Percentiles rank a stretch among this genome's conserved stretches.
Evolutionary conservation across 345 rosid genomes (phyloP).

Genomic region (Schrenkiella parvula): DNA sequence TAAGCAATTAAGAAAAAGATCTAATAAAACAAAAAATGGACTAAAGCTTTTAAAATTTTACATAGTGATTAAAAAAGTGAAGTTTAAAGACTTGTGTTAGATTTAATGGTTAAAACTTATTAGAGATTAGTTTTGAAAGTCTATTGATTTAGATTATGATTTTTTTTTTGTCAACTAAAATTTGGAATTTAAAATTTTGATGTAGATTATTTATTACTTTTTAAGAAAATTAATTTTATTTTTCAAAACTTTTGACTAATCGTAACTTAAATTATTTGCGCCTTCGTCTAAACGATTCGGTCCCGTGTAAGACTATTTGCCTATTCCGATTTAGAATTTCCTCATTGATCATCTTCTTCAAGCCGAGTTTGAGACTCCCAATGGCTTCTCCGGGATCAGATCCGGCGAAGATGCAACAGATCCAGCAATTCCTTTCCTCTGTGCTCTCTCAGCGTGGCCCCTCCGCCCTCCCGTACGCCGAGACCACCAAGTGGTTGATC

Average conservation of each 20-base stretch:
- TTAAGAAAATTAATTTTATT: too few relatives aligned
- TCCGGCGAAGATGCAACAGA: slow-evolving; percentile 47
- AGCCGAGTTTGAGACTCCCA: not conserved
- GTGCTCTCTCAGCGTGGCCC: slow-evolving; percentile 89
- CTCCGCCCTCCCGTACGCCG: slow-evolving; percentile 67
- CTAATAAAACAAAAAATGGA: too few relatives aligned
- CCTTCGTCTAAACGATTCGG: not conserved
- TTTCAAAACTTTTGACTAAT: not conserved
- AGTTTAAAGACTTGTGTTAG: too few relatives aligned
- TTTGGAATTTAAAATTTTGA: too few relatives aligned
- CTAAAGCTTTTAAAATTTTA: too few relatives aligned
- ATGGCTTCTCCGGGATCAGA: slow-evolving; percentile 35
- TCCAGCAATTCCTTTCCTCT: slow-evolving; percentile 72
- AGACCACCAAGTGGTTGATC: slow-evolving; percentile 78
- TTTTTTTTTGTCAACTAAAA: too few relatives aligned
- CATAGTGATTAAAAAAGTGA: too few relatives aligned
- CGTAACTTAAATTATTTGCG: not conserved
- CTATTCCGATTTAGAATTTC: not conserved
- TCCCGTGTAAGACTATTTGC: not conserved
- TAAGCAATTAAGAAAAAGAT: too few relatives aligned
- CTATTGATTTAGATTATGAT: too few relatives aligned
- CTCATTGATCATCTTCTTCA: not conserved
- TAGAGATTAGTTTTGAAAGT: too few relatives aligned
- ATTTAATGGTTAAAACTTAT: too few relatives aligned
- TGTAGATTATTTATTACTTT: too few relatives aligned